phyloP scores from a whole-genome alignment of 2,329 filamentous ascomycete genomes.

The Amphichorda felina region DNA sequence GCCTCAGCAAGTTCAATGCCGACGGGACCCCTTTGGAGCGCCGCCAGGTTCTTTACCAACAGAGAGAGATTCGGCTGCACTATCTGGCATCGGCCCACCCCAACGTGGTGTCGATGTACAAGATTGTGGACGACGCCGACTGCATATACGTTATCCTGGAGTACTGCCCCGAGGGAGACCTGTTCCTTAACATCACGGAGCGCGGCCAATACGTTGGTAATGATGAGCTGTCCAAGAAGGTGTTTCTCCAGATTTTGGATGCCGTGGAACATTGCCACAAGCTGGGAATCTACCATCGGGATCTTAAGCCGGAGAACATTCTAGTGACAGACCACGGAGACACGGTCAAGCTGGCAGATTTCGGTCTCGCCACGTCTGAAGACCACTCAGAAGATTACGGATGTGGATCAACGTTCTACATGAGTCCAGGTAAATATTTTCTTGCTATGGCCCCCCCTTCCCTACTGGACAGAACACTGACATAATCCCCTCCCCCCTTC shows the following conservation, averaged over 20 bases:
- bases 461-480: conserved; percentile 1
- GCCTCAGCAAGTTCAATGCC: conserved; percentile 78
- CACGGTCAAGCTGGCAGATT: conserved; percentile 93
- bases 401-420: conserved; percentile 97
- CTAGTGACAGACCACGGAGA: conserved; percentile 79
- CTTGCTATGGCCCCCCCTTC: conserved; percentile 7
- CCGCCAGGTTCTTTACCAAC: conserved; percentile 81
- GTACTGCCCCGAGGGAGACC: conserved; percentile 91
- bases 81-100: conserved; percentile 78
- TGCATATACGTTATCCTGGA: conserved; percentile 96
- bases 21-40: conserved; percentile 62
- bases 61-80: conserved; percentile 85
- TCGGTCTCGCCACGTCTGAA: conserved; percentile 84
- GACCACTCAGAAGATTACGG: conserved; percentile 85
- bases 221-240: conserved; percentile 73
- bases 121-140: conserved; percentile 83
- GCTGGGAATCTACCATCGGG: conserved; percentile 89
- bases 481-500: background rate
- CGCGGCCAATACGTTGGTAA: conserved; percentile 86
- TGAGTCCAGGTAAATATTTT: conserved; percentile 78
- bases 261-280: conserved; percentile 93
- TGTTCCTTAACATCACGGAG: conserved; percentile 97
- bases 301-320: conserved; percentile 97
- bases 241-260: conserved; percentile 92
- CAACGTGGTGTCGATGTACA: conserved; percentile 87